A percentile compares a stretch with the other conserved stretches of the same genome.
Evolutionary conservation across 495 filamentous ascomycete species (phyloP).

Genomic region (Bombardia bombarda): DNA sequence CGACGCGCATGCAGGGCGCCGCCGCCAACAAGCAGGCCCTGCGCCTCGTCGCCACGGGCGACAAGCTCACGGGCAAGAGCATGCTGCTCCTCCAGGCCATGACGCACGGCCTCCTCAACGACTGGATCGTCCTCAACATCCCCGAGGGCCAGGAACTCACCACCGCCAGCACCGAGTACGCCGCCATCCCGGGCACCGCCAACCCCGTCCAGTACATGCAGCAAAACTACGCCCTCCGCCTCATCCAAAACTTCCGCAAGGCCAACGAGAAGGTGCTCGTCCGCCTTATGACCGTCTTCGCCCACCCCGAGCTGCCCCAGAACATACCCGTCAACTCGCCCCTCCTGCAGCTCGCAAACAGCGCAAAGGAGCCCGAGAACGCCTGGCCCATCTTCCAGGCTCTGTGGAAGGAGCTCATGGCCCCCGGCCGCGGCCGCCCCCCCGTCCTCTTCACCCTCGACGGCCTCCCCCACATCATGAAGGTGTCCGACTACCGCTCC

Average conservation of each 20-base stretch:
- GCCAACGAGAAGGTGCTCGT: slow-evolving; percentile 65
- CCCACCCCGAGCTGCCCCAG: slow-evolving; percentile 53
- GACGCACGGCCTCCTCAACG: slow-evolving; percentile 70
- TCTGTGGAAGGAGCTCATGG: slow-evolving; percentile 68
- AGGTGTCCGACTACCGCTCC: slow-evolving; percentile 59
- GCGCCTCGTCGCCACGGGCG: slow-evolving; percentile 64
- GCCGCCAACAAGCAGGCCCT: slow-evolving; percentile 50
- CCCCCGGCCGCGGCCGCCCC: slow-evolving; percentile 51
- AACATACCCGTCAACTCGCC: slow-evolving; percentile 50
- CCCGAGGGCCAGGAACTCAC: slow-evolving; percentile 93
- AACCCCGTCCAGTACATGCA: slow-evolving; percentile 61
- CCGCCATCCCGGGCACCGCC: slow-evolving; percentile 51
- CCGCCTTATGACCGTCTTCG: slow-evolving; percentile 45
- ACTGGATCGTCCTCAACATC: slow-evolving; percentile 83
- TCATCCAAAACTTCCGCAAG: slow-evolving; percentile 60
- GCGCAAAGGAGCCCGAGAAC: slow-evolving; percentile 66
- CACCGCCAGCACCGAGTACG: slow-evolving; percentile 70
- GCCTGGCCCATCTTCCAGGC: slow-evolving; percentile 78
- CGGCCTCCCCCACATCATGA: slow-evolving; percentile 73
- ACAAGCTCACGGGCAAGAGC: slow-evolving; percentile 73
- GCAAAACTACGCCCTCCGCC: slow-evolving; percentile 60
- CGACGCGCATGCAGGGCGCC: slow-evolving; percentile 46
- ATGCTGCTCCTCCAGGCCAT: slow-evolving; percentile 77
- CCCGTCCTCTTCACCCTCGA: slow-evolving; percentile 75
- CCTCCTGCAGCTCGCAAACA: slow-evolving; percentile 57